Conservation (phyloP, 192 early-diverging fungal genomes). For the Oehlia diaphana region DNA sequence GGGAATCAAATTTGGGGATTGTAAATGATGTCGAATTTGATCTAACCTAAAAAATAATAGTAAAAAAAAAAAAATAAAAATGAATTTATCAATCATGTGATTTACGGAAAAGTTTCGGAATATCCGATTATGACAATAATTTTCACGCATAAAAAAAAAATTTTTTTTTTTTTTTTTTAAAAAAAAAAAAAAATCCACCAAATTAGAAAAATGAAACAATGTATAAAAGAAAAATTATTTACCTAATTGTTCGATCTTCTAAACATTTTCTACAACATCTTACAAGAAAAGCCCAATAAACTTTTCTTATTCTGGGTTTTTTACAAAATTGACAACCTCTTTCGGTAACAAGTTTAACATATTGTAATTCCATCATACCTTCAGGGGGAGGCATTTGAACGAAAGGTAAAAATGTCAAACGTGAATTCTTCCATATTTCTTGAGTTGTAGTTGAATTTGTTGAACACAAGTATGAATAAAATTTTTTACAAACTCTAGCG, state of each 20-base stretch:
- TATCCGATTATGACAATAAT: background rate
- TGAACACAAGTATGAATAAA: background rate
- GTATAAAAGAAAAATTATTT: background rate
- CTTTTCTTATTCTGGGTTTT: conserved; percentile 8
- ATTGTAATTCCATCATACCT: conserved; percentile 2
- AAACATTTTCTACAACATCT: conserved; percentile 20
- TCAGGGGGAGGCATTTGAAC: conserved; percentile 9
- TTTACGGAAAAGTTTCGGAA: background rate
- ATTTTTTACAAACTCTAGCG: conserved; percentile 17
- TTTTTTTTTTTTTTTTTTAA: background rate
- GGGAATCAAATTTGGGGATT: conserved; percentile 1
- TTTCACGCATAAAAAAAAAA: background rate
- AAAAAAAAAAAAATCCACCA: background rate
- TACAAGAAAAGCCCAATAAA: conserved; percentile 27
- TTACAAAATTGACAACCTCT: conserved; percentile 15
- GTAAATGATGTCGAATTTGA: background rate
- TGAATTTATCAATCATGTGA: background rate
- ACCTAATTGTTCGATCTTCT: conserved; percentile 24
- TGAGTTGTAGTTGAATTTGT: conserved; percentile 6
- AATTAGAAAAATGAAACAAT: background rate
- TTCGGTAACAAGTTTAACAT: background rate
- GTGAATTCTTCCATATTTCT: conserved; percentile 10
- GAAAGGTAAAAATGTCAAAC: background rate
- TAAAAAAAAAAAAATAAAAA: background rate
- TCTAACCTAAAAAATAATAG: background rate